A percentile compares a stretch with the other conserved stretches of the same genome.
phyloP scores from a whole-genome alignment of 352 stramenopile species.

The Phytophthora aleatoria region DNA sequence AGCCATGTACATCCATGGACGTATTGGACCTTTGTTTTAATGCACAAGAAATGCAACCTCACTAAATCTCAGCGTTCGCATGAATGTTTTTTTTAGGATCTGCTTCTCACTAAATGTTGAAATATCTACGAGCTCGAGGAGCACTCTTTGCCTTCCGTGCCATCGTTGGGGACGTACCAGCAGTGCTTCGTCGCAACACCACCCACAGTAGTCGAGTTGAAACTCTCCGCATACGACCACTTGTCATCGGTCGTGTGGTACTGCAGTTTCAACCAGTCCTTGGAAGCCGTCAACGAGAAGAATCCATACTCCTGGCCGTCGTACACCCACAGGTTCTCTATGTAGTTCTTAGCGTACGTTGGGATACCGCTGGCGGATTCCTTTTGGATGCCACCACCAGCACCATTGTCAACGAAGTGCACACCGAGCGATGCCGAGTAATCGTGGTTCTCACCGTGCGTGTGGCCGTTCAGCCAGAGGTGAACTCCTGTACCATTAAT shows the following conservation, averaged over 20 bases:
- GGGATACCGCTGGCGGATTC: conserved; percentile 63
- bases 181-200: conserved; percentile 66
- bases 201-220: conserved; percentile 44
- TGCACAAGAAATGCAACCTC: too few relatives aligned
- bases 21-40: neutral
- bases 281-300: conserved; percentile 56
- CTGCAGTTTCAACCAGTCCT: conserved; percentile 69
- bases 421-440: conserved; percentile 48
- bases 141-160: conserved; percentile 38
- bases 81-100: neutral
- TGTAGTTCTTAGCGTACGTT: conserved; percentile 18
- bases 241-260: conserved; percentile 63
- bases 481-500: conserved; percentile 38
- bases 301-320: conserved; percentile 65
- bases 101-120: neutral
- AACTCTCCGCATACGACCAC: conserved; percentile 57
- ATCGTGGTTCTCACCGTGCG: conserved; percentile 66
- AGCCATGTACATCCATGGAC: too few relatives aligned
- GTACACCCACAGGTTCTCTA: conserved; percentile 63
- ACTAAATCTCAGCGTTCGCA: too few relatives aligned
- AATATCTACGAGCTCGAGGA: conserved; percentile 20
- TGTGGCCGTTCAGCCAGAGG: conserved; percentile 51
- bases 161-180: conserved; percentile 65
- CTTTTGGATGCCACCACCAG: conserved; percentile 38
- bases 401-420: conserved; percentile 75